phyloP scores from a whole-genome alignment of 306 rosid genomes.

The Trifolium pratense region DNA sequence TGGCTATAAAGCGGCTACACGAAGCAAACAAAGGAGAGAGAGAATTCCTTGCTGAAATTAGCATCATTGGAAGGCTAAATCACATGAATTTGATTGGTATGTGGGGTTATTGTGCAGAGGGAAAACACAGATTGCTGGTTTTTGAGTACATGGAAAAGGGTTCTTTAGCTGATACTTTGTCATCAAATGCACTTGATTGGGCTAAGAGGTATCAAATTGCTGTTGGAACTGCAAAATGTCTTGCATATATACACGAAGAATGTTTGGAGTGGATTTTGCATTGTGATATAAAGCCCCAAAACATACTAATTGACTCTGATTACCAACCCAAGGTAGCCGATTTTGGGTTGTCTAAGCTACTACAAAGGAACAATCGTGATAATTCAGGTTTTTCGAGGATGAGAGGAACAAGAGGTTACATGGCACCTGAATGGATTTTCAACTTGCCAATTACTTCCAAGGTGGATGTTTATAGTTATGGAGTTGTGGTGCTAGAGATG shows the following conservation, averaged over 20 bases:
- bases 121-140: conserved; percentile 30
- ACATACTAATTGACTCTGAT: conserved; percentile 29
- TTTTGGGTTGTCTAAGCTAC: conserved; percentile 24
- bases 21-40: conserved; percentile 44
- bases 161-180: conserved; percentile 37
- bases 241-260: conserved; percentile 63
- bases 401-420: conserved; percentile 63
- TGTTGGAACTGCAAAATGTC: background rate
- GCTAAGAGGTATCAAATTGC: conserved; percentile 10
- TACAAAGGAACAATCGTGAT: conserved; percentile 22
- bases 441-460: no score
- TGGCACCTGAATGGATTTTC: background rate
- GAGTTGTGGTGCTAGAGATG: conserved; percentile 26
- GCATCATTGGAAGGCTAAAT: conserved; percentile 25
- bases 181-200: conserved; percentile 30
- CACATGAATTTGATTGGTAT: conserved; percentile 44
- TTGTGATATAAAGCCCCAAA: conserved; percentile 47
- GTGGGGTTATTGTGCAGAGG: conserved; percentile 42
- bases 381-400: conserved; percentile 49
- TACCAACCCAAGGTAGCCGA: background rate
- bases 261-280: conserved; percentile 69
- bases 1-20: conserved; percentile 9
- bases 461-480: no score
- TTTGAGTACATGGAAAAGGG: conserved; percentile 40
- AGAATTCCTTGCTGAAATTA: conserved; percentile 40